phyloP scores from a whole-genome alignment of 495 filamentous ascomycete genomes.

The Hypoxylon lienhwacheense region DNA sequence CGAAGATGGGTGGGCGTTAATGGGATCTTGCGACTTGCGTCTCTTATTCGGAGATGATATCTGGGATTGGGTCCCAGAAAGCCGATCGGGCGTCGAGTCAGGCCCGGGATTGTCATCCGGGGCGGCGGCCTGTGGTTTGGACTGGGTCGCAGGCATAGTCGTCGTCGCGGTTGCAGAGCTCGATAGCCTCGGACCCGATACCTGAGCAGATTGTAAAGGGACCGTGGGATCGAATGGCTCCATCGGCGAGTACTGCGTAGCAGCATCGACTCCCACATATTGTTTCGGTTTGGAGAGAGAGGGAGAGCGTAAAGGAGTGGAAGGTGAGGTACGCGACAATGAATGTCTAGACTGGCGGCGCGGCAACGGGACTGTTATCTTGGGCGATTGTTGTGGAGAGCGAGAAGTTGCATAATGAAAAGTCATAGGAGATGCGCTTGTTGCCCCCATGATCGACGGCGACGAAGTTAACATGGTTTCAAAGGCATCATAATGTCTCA shows the following conservation, averaged over 20 bases:
- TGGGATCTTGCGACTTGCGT: constrained; percentile 53
- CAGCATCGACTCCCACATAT: constrained; percentile 57
- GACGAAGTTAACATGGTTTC: constrained; percentile 56
- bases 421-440: constrained; percentile 50
- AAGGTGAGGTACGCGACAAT: constrained; percentile 41
- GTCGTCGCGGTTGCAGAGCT: constrained; percentile 26
- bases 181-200: constrained; percentile 38
- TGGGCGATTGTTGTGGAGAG: constrained; percentile 49
- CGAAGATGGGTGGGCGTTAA: constrained; percentile 53
- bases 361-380: constrained; percentile 49
- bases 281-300: constrained; percentile 42
- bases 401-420: constrained; percentile 52
- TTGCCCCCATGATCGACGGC: constrained; percentile 43
- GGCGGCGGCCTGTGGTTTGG: constrained; percentile 43
- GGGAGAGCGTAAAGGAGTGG: constrained; percentile 42
- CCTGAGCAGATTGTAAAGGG: constrained; percentile 36
- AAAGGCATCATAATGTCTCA: constrained; percentile 34
- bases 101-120: constrained; percentile 12
- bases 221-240: constrained; percentile 48
- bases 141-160: constrained; percentile 32
- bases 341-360: constrained; percentile 48
- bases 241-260: constrained; percentile 60
- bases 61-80: constrained; percentile 34
- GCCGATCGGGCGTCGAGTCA: constrained; percentile 45
- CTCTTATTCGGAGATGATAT: constrained; percentile 49